Conservation (phyloP, 1,284 basidiomycete species). For the Pseudozyma flocculosa region DNA sequence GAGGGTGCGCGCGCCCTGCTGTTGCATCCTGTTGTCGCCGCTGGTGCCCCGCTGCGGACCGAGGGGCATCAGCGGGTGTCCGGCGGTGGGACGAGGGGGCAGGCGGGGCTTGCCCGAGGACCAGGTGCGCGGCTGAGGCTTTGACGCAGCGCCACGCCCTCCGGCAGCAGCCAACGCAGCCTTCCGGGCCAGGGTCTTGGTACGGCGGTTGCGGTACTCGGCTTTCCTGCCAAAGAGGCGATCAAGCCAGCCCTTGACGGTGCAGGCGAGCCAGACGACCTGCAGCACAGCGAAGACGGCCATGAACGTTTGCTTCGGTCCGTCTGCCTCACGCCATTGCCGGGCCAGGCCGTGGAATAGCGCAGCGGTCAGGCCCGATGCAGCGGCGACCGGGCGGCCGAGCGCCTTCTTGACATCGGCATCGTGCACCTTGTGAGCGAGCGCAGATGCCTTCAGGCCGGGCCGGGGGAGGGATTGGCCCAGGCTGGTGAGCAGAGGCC, state of each 20-base stretch:
- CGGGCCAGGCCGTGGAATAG: constrained; percentile 11
- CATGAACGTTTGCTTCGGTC: constrained; percentile 37
- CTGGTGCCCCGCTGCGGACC: neutral
- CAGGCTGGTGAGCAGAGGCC: neutral
- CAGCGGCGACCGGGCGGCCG: too few relatives aligned
- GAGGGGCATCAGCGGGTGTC: constrained; percentile 12
- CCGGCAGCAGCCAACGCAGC: constrained; percentile 31
- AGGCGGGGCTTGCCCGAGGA: constrained; percentile 15
- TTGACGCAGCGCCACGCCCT: constrained; percentile 1
- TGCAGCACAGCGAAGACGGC: constrained; percentile 28
- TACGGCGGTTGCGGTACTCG: constrained; percentile 33
- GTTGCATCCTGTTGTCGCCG: too few relatives aligned
- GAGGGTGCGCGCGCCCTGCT: neutral
- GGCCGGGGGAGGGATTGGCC: neutral
- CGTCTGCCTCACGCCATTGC: constrained; percentile 30
- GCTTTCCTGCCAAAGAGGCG: constrained; percentile 27
- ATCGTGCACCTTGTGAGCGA: neutral
- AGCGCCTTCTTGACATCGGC: neutral
- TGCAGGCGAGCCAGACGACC: constrained; percentile 15
- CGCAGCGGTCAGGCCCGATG: neutral
- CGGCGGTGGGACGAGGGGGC: constrained; percentile 17
- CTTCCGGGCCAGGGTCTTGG: constrained; percentile 24
- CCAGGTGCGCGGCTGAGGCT: neutral
- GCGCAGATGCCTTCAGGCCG: neutral
- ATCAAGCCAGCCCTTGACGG: constrained; percentile 30